Conservation (phyloP, 140 eudicot species). For the Anethum foeniculum region DNA sequence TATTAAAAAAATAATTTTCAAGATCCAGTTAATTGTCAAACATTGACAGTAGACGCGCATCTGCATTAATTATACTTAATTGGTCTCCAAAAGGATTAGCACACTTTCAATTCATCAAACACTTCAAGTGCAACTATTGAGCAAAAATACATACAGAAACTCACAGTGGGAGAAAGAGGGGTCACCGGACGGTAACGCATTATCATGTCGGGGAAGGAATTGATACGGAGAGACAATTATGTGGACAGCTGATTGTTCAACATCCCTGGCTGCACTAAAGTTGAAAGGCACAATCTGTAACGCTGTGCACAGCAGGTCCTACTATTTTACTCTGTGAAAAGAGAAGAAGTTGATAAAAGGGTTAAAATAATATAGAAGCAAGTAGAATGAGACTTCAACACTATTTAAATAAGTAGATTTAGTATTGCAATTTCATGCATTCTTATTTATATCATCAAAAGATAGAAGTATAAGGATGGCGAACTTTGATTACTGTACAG, state of each 20-base stretch:
- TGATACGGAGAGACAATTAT: neutral
- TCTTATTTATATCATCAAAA: no score
- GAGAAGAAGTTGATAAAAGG: neutral
- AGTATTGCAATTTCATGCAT: no score
- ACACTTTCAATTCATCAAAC: neutral
- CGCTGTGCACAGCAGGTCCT: neutral
- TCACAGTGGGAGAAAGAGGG: neutral
- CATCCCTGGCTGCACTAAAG: neutral
- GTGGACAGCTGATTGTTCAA: neutral
- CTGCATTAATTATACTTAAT: neutral
- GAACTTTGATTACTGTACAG: no score
- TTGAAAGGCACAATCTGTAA: neutral
- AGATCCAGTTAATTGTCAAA: neutral
- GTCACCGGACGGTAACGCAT: neutral
- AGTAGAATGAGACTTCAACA: no score
- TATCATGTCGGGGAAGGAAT: neutral
- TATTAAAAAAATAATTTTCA: neutral
- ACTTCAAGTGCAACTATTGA: neutral
- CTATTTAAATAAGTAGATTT: no score
- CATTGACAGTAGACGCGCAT: neutral
- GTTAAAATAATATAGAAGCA: no score
- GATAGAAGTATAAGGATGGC: no score
- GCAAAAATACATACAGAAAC: neutral
- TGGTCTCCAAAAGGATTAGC: neutral
- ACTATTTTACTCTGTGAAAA: neutral